phyloP scores from a whole-genome alignment of 2,329 filamentous ascomycete genomes.

The Exophiala dermatitidis region DNA sequence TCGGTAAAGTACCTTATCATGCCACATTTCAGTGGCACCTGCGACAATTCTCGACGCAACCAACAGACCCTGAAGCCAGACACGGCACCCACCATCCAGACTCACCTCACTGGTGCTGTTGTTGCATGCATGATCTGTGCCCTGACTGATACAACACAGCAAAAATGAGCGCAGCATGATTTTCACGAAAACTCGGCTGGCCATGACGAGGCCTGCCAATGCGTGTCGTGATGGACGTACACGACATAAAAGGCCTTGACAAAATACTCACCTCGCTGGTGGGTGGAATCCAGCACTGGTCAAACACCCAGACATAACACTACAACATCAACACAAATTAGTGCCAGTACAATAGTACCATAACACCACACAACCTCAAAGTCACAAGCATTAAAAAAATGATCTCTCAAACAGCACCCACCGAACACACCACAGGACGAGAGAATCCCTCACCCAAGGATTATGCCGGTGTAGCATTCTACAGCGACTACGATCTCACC shows the following conservation, averaged over 20 bases:
- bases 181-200: background rate
- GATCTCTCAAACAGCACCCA: conserved; percentile 17
- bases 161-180: background rate
- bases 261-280: background rate
- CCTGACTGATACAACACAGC: no score
- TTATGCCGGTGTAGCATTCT: conserved; percentile 14
- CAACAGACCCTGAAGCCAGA: background rate
- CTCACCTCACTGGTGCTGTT: no score
- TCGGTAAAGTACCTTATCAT: background rate
- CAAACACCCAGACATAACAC: background rate
- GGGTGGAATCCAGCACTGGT: background rate
- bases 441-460: conserved; percentile 3
- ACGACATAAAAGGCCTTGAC: conserved; percentile 1
- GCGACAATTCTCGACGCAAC: background rate
- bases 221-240: background rate
- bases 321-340: background rate
- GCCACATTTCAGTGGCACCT: background rate
- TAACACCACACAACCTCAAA: background rate
- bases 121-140: no score
- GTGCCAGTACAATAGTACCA: background rate
- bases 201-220: background rate
- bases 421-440: background rate
- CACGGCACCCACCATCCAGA: no score
- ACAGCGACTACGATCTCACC: conserved; percentile 21
- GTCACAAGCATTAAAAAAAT: conserved; percentile 5